Percentiles rank a stretch among this genome's conserved stretches.
Conservation (phyloP, 441 rosid species). For the Syzygium syzygioides region DNA sequence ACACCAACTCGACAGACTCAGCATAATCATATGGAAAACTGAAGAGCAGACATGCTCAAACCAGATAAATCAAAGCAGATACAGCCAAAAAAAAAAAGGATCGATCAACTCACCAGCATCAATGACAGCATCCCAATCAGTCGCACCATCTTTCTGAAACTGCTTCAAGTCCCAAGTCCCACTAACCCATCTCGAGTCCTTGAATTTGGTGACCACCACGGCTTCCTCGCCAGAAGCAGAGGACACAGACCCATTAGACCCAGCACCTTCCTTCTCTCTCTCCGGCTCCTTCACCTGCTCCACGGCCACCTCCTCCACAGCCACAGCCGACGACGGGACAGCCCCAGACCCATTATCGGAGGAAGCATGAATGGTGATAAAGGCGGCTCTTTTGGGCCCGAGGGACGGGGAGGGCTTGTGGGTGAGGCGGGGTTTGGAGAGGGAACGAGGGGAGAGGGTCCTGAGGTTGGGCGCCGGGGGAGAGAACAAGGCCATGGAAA, state of each 20-base stretch:
- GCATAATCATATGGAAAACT: not conserved
- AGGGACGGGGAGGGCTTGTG: slow-evolving; percentile 13
- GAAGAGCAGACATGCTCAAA: not conserved
- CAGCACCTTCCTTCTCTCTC: slow-evolving; percentile 1
- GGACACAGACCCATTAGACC: slow-evolving; percentile 28
- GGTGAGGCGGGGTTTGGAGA: slow-evolving; percentile 21
- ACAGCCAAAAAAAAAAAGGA: not conserved
- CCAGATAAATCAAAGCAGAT: not conserved
- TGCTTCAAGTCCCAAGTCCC: slow-evolving; percentile 91
- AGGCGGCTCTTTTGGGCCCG: slow-evolving; percentile 12
- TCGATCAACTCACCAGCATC: slow-evolving; percentile 58
- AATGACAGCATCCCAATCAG: slow-evolving; percentile 88
- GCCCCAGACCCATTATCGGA: slow-evolving; percentile 36
- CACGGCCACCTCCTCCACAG: slow-evolving; percentile 14
- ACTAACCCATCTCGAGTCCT: slow-evolving; percentile 61
- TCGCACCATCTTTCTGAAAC: slow-evolving; percentile 53
- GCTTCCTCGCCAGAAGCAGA: slow-evolving; percentile 6
- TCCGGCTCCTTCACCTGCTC: slow-evolving; percentile 13
- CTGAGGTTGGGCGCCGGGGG: slow-evolving; percentile 12
- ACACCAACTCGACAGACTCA: not conserved
- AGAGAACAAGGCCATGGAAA: slow-evolving; percentile 41
- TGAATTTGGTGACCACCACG: slow-evolving; percentile 31
- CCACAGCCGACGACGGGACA: slow-evolving; percentile 21
- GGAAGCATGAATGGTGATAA: slow-evolving; percentile 18
- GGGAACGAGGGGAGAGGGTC: slow-evolving; percentile 9